phyloP scores from a whole-genome alignment of 176 grass and related monocot genomes.

The Lolium perenne region DNA sequence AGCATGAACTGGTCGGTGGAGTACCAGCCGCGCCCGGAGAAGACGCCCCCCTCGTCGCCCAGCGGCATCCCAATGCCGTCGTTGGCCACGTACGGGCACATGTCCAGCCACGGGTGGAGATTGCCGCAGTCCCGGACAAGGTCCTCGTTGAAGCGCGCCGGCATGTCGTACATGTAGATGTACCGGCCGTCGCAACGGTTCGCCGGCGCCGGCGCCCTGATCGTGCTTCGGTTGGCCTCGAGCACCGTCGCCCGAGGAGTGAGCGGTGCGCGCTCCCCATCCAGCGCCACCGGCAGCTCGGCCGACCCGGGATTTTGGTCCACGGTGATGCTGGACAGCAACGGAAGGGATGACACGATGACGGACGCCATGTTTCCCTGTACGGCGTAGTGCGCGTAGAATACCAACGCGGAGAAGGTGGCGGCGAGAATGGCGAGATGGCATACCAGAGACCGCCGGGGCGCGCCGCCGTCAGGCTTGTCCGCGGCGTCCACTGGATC shows the following conservation, averaged over 20 bases:
- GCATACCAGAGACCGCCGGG: neutral
- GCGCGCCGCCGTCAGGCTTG: constrained; percentile 1
- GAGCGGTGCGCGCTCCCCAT: constrained; percentile 39
- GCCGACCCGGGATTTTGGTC: neutral
- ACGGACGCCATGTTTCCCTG: neutral
- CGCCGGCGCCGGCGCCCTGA: neutral
- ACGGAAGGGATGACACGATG: constrained; percentile 5
- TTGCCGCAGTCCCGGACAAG: constrained; percentile 61
- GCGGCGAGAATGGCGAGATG: neutral
- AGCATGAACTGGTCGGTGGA: constrained; percentile 76
- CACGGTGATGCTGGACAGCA: constrained; percentile 1
- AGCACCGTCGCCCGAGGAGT: neutral
- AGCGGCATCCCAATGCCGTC: constrained; percentile 69
- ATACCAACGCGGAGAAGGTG: constrained; percentile 29
- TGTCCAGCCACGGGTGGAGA: constrained; percentile 71
- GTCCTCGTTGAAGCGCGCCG: constrained; percentile 71
- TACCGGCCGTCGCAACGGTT: constrained; percentile 74
- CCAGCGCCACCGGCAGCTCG: neutral
- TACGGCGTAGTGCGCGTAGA: constrained; percentile 17
- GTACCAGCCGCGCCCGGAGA: constrained; percentile 69
- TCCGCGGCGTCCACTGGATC: neutral
- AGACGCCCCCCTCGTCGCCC: constrained; percentile 47
- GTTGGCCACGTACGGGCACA: constrained; percentile 80
- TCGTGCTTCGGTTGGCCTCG: neutral
- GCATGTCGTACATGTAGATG: constrained; percentile 79